Evolutionary conservation across 495 filamentous ascomycete species (phyloP).

Genomic region (Amniculicola lignicola): DNA sequence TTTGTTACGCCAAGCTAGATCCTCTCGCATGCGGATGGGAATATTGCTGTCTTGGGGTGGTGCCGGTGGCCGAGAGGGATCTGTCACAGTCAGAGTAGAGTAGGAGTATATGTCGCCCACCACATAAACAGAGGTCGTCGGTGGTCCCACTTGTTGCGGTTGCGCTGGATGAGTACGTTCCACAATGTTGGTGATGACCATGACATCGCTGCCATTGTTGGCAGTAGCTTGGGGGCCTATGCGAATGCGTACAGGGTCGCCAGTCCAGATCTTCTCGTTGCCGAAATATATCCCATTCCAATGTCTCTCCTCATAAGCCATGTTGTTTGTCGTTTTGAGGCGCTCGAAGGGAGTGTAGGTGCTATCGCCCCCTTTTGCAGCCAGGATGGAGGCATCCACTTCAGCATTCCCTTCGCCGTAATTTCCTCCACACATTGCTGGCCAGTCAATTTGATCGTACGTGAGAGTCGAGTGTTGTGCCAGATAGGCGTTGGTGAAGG

Average conservation of each 20-base stretch:
- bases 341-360: constrained; percentile 54
- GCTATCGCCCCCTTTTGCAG: constrained; percentile 55
- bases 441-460: constrained; percentile 56
- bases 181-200: constrained; percentile 48
- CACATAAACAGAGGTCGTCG: constrained; percentile 19
- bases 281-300: constrained; percentile 62
- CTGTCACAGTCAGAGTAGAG: constrained; percentile 34
- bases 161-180: constrained; percentile 37
- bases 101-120: constrained; percentile 51
- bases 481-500: constrained; percentile 35
- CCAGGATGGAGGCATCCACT: constrained; percentile 61
- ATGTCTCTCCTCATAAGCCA: constrained; percentile 41
- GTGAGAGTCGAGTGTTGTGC: constrained; percentile 36
- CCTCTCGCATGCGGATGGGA: constrained; percentile 47
- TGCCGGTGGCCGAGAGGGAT: constrained; percentile 31
- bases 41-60: constrained; percentile 39
- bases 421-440: constrained; percentile 41
- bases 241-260: constrained; percentile 54
- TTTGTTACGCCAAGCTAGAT: constrained; percentile 49
- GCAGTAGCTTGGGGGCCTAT: no score
- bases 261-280: constrained; percentile 60
- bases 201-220: constrained; percentile 53
- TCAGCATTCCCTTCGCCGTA: constrained; percentile 50
- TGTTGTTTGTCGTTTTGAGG: constrained; percentile 43
- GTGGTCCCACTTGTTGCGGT: constrained; percentile 20